Conservation (phyloP, 495 filamentous ascomycete species). For the Peziza echinospora region DNA sequence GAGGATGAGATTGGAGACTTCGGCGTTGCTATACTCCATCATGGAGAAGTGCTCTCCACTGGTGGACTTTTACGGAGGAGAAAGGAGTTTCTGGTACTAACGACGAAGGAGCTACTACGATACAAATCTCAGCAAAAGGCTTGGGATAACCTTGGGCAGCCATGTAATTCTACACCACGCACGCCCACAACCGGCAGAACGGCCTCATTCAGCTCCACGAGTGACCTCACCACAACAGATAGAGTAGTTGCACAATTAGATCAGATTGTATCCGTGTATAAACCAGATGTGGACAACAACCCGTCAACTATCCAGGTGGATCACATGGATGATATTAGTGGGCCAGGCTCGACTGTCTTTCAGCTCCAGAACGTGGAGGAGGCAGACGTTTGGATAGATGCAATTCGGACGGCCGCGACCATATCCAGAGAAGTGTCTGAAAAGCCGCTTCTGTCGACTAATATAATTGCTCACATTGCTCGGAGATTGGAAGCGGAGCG, state of each 20-base stretch:
- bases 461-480: conserved; percentile 41
- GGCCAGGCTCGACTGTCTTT: conserved; percentile 15
- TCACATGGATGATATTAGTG: conserved; percentile 14
- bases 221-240: conserved; percentile 11
- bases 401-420: conserved; percentile 5
- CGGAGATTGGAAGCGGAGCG: conserved; percentile 43
- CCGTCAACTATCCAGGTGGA: conserved; percentile 14
- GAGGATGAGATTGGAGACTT: conserved; percentile 8
- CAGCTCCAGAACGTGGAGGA: conserved; percentile 10
- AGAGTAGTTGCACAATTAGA: conserved; percentile 14
- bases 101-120: conserved; percentile 58
- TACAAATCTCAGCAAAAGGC: conserved; percentile 37
- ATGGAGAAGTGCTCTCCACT: conserved; percentile 57
- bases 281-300: conserved; percentile 10
- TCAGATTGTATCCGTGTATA: conserved; percentile 17
- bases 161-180: conserved; percentile 1
- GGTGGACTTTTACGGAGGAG: conserved; percentile 64
- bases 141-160: conserved; percentile 14
- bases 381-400: conserved; percentile 17
- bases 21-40: conserved; percentile 10
- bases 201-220: conserved; percentile 12
- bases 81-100: conserved; percentile 79
- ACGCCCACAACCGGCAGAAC: conserved; percentile 11
- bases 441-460: conserved; percentile 31
- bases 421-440: not conserved